Base-by-base conservation (phyloP, 805 yeast species). In the Teunomyces pallodes region DNA sequence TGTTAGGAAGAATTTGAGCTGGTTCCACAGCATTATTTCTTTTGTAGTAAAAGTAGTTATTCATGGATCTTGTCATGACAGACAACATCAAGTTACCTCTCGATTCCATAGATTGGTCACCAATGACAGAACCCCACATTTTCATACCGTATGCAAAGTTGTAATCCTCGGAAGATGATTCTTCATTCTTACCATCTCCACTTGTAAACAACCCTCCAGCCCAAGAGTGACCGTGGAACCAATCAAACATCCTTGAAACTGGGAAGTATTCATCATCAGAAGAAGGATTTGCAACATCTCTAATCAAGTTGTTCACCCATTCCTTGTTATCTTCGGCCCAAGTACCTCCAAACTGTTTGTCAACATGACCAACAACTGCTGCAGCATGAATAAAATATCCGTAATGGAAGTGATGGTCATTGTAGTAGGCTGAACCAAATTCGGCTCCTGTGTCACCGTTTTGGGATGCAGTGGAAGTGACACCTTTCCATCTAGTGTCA, bases 361-460 rank as follows among this genome's bases (percentile, higher is more conserved):
- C 95, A 13, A 84, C 80, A 47, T 80, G 64, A n/a, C 85, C 91
- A 41, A 87, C 79, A 16, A 86, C 71, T 1, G 95, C 90, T 5
- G 95, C 95, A 1, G 95, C 87, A 61, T 87, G 91, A 42, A 88
- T 76, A 55, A 82, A 84, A 65, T 87, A 89, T 9, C 94, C 94
- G 59, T 86, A 89, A 63, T 89, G 95, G 77, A 87, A 89, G 61
- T 88, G 94, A 58, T 89, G 96, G 59, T 89, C 96, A 56, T 88
- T 87, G 67, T 87, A 88, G 62, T 80, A 86, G 20, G 87, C 79
- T 62, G 85, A 78, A 42, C 95, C 96, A 62, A 76, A 89, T 58
- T 83, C 86, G 35, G 74, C 74, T 31, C 70, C 68, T 26, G 72
- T 55, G 48, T 76, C 77, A 47, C 80, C 79, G 45, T 60, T 51